These are phyloP conservation scores for Trifolium dubium DNA, from an alignment of 306 rosid genomes.

Conservation along the genomic window DNA sequence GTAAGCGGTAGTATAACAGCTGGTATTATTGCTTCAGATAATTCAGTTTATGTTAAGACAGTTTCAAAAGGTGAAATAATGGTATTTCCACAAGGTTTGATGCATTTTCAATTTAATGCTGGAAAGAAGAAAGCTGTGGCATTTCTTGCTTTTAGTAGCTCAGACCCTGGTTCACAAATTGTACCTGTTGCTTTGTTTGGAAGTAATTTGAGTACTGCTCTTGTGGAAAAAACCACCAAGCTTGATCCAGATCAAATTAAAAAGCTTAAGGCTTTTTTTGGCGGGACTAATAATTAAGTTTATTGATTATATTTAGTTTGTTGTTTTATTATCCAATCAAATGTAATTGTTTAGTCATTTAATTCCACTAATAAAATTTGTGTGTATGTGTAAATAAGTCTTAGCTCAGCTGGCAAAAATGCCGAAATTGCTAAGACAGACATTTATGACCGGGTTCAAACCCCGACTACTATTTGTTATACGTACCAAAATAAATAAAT, in stretches of 20 bases:
- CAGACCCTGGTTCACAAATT: conserved; percentile 66
- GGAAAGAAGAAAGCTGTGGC: conserved; percentile 49
- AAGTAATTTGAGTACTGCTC: conserved; percentile 48
- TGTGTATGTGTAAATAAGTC: not conserved
- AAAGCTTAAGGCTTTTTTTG: conserved; percentile 75
- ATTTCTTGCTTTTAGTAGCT: conserved; percentile 50
- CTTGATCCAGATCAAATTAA: conserved; percentile 63
- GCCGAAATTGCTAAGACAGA: no score
- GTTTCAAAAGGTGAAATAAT: conserved; percentile 55
- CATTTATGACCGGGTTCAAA: no score
- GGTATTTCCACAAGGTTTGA: conserved; percentile 67
- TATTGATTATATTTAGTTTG: not conserved
- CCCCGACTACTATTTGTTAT: no score
- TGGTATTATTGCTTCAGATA: conserved; percentile 63
- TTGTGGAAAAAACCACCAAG: conserved; percentile 51
- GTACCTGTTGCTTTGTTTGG: conserved; percentile 65
- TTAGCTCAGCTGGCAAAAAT: no score
- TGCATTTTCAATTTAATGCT: conserved; percentile 66
- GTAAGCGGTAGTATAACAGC: conserved; percentile 52
- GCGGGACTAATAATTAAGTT: conserved; percentile 45
- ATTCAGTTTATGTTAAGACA: conserved; percentile 52
- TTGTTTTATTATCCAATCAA: not conserved
- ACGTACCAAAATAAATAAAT: no score
- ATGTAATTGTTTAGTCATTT: not conserved
- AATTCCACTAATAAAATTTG: conserved; percentile 11